Base-by-base conservation (phyloP, 1,284 basidiomycete genomes). In the Rhizoctonia solani region DNA sequence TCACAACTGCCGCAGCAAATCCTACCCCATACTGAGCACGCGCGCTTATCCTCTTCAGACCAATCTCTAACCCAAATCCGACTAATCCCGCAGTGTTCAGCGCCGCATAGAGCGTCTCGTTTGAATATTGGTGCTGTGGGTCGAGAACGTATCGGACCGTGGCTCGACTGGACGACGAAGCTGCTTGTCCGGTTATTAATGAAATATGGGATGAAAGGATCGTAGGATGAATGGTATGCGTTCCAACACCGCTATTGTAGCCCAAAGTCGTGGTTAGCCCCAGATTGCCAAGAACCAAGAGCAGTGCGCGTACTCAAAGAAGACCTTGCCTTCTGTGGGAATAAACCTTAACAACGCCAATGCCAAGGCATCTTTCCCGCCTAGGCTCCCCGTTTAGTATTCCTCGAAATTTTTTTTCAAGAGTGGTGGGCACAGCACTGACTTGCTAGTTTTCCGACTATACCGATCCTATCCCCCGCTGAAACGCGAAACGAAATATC, bases 1-100 rank as follows among this genome's bases (percentile, higher is more conserved):
- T 37, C n/a, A 69, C 66, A 27, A 69, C 59, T 44, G 68, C 66
- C 23, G 65, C 14, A 5, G 68, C 68, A 13, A 69, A 27, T 14
- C 21, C 46, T 25, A 49, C 46, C 6, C 46, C 23, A 21, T 27
- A 27, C 25, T 21, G 3, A 27, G n/a, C 23, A 6, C 21, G 3
- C 14, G n/a, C n/a, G 6, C n/a, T 27, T 25, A 49, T 14, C 46
- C 46, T 3, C 46, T 27, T 44, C 14, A 14, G 5, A 21, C 46
- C 21, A 27, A 11, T 5, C 46, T 21, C 46, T 5, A 27, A 49
- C 6, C 46, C 46, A 23, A 13, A 21, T 30, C 27, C 21, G 8
- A 39, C 59, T 19, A 53, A 3, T n/a, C 34, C 49, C 11, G 50
- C 47, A 19, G 34, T 52, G 21, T 41, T 30, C 25, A 63, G 30